phyloP scores from a whole-genome alignment of 371 early-diverging fungal genomes.

The Circinella minor region DNA sequence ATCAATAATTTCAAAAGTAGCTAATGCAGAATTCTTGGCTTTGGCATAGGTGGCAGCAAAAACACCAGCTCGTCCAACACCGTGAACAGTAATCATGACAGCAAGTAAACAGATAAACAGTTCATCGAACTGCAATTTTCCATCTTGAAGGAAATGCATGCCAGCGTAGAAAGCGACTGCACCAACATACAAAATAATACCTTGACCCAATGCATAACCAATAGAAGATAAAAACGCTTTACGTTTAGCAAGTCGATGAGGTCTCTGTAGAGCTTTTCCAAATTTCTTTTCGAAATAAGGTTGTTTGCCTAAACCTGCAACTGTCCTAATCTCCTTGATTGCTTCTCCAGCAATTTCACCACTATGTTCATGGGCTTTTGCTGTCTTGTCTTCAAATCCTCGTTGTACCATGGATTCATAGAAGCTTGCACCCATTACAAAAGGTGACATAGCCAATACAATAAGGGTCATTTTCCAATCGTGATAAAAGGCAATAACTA shows the following conservation, averaged over 20 bases:
- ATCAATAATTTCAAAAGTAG: constrained; percentile 76
- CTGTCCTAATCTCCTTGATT: constrained; percentile 86
- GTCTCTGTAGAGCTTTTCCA: constrained; percentile 58
- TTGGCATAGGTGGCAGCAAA: constrained; percentile 66
- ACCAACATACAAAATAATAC: constrained; percentile 66
- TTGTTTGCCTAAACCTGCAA: constrained; percentile 84
- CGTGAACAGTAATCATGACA: constrained; percentile 73
- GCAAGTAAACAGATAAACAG: constrained; percentile 72
- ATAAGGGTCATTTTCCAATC: constrained; percentile 67
- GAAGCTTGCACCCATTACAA: constrained; percentile 49
- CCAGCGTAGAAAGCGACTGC: constrained; percentile 65
- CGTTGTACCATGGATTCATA: constrained; percentile 48
- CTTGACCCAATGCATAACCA: constrained; percentile 72
- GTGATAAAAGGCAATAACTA: constrained; percentile 52
- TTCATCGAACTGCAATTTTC: constrained; percentile 29
- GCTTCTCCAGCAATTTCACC: constrained; percentile 84
- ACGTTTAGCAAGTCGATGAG: constrained; percentile 65
- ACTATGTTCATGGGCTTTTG: constrained; percentile 70
- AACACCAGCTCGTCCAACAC: constrained; percentile 63
- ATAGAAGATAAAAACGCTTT: constrained; percentile 62
- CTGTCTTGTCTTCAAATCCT: constrained; percentile 61
- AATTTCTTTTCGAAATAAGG: constrained; percentile 63
- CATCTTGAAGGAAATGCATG: constrained; percentile 44
- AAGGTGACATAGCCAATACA: constrained; percentile 55
- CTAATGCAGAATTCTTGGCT: constrained; percentile 82